Evolutionary conservation across 2,329 filamentous ascomycete species (phyloP), one percentile per base, ranked within the genome.

Genomic region (Beauveria sp.): DNA sequence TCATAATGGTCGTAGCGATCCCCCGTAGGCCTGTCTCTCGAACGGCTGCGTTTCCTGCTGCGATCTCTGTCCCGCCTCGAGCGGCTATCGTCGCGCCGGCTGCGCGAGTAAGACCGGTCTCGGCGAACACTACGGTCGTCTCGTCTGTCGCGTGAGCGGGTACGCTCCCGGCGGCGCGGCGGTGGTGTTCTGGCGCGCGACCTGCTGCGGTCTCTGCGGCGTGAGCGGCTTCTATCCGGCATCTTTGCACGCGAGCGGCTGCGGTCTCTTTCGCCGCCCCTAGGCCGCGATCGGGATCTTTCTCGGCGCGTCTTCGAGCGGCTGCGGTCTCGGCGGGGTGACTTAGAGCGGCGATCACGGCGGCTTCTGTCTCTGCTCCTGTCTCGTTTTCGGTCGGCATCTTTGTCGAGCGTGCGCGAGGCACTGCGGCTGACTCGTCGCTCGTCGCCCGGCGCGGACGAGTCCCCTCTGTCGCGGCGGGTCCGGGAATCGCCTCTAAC

Each of bases 341-440:
- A 78, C 28, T 69, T 69, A 10, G 75, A 77, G 28, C 77, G 75
- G 24, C 74, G 70, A 58, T 76, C 74, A 46, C 62, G 70, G 57
- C 65, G 73, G 60, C 64, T 73, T 64, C 69, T 69, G 22, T 74
- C 72, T 53, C 65, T 64, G 55, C 67, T 60, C 6, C 66, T 18
- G 52, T 51, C 66, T 26, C 65, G 61, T 60, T 75, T 72, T 18
- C 72, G 70, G 9, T 78, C 75, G 8, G 73, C 69, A 66, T 70
- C 74, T 63, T 66, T 62, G 72, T 79, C 74, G 70, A 78, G 69
- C 73, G 80, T 67, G 66, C 76, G 69, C n/a, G 74, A 75, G 16
- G 63, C 57, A 58, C 74, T 75, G 20, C 72, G 72, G n/a, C 69
- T 72, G 8, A 68, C 55, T 60, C 68, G 71, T 48, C 64, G 69